These are phyloP conservation scores for Kodamaea neixiangensis DNA, from an alignment of 805 yeast genomes.

Conservation along the genomic window DNA sequence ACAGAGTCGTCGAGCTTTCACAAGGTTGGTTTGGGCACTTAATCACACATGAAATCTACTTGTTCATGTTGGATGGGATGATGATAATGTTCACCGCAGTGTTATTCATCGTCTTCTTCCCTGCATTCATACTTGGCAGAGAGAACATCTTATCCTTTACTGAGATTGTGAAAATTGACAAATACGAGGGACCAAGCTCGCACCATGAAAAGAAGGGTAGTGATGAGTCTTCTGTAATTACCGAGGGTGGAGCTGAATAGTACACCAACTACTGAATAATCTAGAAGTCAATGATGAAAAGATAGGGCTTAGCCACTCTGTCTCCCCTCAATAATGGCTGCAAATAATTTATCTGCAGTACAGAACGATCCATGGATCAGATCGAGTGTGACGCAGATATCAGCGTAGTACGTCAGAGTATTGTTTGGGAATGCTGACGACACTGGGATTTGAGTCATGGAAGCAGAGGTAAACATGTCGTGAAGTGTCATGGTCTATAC, in stretches of 20 bases:
- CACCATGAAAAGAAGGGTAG: neutral
- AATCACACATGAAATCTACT: constrained; percentile 48
- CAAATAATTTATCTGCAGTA: neutral
- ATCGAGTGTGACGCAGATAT: neutral
- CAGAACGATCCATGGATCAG: neutral
- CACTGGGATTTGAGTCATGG: too few species aligned
- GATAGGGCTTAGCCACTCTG: neutral
- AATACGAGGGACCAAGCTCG: neutral
- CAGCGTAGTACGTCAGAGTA: neutral
- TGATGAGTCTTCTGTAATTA: neutral
- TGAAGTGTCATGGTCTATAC: too few species aligned
- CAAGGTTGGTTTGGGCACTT: constrained; percentile 73
- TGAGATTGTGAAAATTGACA: neutral
- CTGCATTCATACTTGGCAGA: constrained; percentile 60
- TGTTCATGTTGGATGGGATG: constrained; percentile 37
- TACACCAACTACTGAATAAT: too few species aligned
- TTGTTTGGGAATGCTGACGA: too few species aligned
- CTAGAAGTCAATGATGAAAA: too few species aligned
- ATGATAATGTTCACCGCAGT: constrained; percentile 27
- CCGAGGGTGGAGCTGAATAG: neutral
- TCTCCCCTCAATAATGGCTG: constrained; percentile 1
- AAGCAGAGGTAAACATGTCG: too few species aligned
- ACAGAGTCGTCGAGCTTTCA: constrained; percentile 70
- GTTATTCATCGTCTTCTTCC: constrained; percentile 49
- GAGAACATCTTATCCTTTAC: constrained; percentile 24